Base-by-base conservation (phyloP, 176 grass and related monocot species). In the Chrysopogon serrulatus region DNA sequence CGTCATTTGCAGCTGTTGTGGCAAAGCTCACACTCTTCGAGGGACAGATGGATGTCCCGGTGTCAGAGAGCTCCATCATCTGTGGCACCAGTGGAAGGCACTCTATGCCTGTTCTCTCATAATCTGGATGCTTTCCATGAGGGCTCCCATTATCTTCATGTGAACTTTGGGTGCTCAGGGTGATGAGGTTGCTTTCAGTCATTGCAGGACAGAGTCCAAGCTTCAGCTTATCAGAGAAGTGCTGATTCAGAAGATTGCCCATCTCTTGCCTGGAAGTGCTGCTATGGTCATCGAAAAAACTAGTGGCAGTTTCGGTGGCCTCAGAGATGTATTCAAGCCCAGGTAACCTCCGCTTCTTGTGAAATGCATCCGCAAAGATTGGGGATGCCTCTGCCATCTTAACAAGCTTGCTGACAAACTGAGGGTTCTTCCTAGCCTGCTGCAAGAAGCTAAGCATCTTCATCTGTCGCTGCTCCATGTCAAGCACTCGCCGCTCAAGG, bases 381-480 rank as follows among this genome's bases (percentile, higher is more conserved):
- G 85, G 74, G 23, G 90, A 87, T 39, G 79, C 16, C 39, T 88
- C 82, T 41, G 96, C 93, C 93, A 94, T 94, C 91, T 99, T 99
- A 78, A 92, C n/a, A 34, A 99, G 93, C 80, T 88, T 99, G 9
- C 87, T 76, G 76, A 95, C 87, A 75, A 99, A 93, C 6, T 69
- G 85, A 80, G 91, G 93, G 33, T 99, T 96, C 79, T 80, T 82
- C 73, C 80, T 75, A 79, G 91, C 91, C 40, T 86, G 88, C 24
- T 94, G 91, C 73, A 99, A 81, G 74, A 96, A 99, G 79, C 81
- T 72, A 42, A 99, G 79, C 96, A 99, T 94, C 74, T 89, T 99
- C 48, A 48, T 73, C 69, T 96, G 96, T 30, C 96, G 79, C 61
- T 94, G 91, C 86, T 96, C 91, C 93, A 99, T 99, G 37, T 89